Conservation (phyloP, 176 grass and related monocot species). For the Aechmea fasciata region DNA sequence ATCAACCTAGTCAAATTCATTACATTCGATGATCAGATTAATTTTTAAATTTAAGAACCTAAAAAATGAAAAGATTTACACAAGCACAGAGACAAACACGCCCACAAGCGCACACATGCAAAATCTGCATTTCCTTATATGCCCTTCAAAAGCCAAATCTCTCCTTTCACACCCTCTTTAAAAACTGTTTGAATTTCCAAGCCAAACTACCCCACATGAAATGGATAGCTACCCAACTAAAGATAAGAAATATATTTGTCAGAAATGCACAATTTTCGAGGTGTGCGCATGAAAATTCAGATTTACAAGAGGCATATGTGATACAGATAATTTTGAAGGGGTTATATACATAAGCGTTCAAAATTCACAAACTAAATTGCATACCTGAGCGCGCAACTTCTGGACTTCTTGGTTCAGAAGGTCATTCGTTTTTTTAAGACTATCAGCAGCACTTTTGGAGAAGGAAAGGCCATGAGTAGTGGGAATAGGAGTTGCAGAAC, state of each 20-base stretch:
- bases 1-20: constrained; percentile 51
- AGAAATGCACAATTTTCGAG: too few species aligned
- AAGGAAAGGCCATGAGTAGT: constrained; percentile 78
- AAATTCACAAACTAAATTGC: background rate
- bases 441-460: constrained; percentile 50
- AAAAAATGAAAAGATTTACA: too few species aligned
- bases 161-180: too few species aligned
- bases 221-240: constrained; percentile 16
- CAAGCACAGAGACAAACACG: too few species aligned
- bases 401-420: constrained; percentile 80
- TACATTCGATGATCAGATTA: constrained; percentile 9
- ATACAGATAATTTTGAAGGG: too few species aligned
- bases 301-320: too few species aligned
- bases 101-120: too few species aligned
- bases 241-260: background rate
- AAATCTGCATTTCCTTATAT: too few species aligned
- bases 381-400: constrained; percentile 72
- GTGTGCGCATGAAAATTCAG: too few species aligned
- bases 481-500: constrained; percentile 72
- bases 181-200: background rate
- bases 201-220: constrained; percentile 6
- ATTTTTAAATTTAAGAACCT: too few species aligned
- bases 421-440: constrained; percentile 73
- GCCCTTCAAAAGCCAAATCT: too few species aligned
- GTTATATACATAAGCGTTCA: background rate